Conservation (phyloP, 2,329 filamentous ascomycete genomes). For the Verticillium albo-atrum region DNA sequence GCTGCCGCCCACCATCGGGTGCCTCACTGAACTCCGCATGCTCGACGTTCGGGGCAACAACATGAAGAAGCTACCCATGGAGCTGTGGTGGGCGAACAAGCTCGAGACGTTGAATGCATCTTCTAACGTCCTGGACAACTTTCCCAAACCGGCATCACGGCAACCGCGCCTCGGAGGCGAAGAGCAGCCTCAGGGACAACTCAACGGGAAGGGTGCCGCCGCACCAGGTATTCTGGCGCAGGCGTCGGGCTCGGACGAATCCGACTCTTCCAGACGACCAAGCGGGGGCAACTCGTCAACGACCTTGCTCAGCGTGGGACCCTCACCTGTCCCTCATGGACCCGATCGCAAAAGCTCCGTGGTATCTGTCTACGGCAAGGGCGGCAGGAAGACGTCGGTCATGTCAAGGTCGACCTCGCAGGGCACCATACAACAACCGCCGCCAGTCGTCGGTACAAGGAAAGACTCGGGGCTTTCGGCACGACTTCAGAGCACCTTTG, state of each 20-base stretch:
- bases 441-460: constrained; percentile 46
- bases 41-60: constrained; percentile 94
- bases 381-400: constrained; percentile 79
- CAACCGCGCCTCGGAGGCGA: constrained; percentile 58
- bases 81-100: constrained; percentile 93
- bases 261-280: constrained; percentile 66
- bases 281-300: constrained; percentile 71
- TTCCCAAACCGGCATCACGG: constrained; percentile 80
- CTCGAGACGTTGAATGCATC: constrained; percentile 92
- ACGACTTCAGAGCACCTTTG: constrained; percentile 80
- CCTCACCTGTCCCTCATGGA: constrained; percentile 59
- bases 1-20: constrained; percentile 83
- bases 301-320: constrained; percentile 69
- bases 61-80: constrained; percentile 78
- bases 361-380: constrained; percentile 73
- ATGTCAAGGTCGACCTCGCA: constrained; percentile 59
- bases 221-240: constrained; percentile 40
- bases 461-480: constrained; percentile 89
- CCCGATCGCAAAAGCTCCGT: constrained; percentile 76
- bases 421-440: constrained; percentile 32
- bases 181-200: constrained; percentile 26
- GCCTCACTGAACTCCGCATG: constrained; percentile 75
- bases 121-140: constrained; percentile 85
- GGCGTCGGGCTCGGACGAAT: constrained; percentile 73
- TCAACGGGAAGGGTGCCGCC: constrained; percentile 35